Evolutionary conservation across 768 basidiomycete species (phyloP).

Genomic region (Exidia glandulosa): DNA sequence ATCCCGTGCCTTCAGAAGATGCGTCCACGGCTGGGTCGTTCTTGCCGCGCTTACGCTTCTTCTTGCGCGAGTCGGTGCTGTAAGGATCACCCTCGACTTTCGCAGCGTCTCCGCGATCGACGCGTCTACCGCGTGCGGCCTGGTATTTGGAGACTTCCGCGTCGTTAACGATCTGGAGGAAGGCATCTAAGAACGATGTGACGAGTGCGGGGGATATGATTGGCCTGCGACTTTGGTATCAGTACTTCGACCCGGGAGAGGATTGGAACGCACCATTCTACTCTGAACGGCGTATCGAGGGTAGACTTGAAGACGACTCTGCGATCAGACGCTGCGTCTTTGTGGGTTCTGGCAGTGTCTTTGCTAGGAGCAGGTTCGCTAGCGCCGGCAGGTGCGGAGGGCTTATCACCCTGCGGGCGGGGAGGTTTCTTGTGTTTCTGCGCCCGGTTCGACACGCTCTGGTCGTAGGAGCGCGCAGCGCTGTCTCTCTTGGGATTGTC

Average conservation of each 20-base stretch:
- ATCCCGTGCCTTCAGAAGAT: neutral
- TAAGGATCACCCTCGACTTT: neutral
- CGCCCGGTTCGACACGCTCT: neutral
- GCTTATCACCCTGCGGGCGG: neutral
- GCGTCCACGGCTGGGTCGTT: neutral
- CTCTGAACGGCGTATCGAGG: neutral
- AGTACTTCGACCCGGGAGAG: neutral
- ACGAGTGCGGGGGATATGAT: neutral
- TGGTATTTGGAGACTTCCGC: neutral
- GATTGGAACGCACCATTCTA: neutral
- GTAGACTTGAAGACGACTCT: neutral
- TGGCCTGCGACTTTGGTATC: neutral
- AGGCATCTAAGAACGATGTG: neutral
- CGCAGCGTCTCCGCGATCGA: neutral
- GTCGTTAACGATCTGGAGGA: neutral
- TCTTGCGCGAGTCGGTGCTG: neutral
- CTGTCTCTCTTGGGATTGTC: too few species aligned
- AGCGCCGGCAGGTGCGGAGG: neutral
- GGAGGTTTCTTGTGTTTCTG: neutral
- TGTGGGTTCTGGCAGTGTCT: neutral
- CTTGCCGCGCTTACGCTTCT: neutral
- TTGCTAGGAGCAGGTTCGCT: neutral
- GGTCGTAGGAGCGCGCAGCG: neutral
- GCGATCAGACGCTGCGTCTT: neutral
- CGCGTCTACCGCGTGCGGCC: neutral